Percentiles rank a stretch among this genome's conserved stretches.
These are phyloP conservation scores for Exophiala sp. DNA, from an alignment of 2,329 filamentous ascomycete genomes.

Conservation along the genomic window DNA sequence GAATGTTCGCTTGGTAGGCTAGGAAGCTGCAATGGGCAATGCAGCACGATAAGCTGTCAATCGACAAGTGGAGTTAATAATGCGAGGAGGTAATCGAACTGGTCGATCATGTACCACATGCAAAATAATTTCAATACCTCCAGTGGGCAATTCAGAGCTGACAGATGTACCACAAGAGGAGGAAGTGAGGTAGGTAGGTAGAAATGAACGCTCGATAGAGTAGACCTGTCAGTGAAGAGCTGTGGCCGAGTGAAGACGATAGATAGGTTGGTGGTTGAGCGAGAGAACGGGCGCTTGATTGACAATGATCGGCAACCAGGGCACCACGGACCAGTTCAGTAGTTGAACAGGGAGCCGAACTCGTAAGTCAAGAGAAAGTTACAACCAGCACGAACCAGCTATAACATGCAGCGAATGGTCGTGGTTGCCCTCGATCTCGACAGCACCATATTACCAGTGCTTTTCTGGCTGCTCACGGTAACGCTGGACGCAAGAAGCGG, in stretches of 20 bases:
- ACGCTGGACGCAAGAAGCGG: neutral
- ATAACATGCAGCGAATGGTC: neutral
- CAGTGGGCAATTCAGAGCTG: neutral
- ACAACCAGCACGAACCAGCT: neutral
- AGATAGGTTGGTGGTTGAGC: no score
- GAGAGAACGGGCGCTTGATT: neutral
- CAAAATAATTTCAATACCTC: neutral
- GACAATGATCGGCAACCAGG: constrained; percentile 1
- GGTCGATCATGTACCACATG: neutral
- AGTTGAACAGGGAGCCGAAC: neutral
- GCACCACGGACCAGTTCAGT: neutral
- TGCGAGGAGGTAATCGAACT: neutral
- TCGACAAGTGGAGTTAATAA: neutral
- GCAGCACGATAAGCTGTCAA: constrained; percentile 23
- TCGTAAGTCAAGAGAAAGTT: neutral
- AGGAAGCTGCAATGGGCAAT: constrained; percentile 22
- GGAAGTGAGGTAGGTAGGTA: neutral
- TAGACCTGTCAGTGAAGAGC: neutral
- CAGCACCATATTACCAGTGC: neutral
- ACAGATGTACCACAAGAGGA: neutral
- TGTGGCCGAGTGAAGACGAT: neutral
- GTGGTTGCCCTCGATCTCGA: neutral
- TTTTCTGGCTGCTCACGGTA: neutral
- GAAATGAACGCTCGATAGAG: neutral
- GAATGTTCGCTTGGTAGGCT: constrained; percentile 9